These are phyloP conservation scores for Silene latifolia DNA, from an alignment of 148 eudicot genomes.

Conservation along the genomic window DNA sequence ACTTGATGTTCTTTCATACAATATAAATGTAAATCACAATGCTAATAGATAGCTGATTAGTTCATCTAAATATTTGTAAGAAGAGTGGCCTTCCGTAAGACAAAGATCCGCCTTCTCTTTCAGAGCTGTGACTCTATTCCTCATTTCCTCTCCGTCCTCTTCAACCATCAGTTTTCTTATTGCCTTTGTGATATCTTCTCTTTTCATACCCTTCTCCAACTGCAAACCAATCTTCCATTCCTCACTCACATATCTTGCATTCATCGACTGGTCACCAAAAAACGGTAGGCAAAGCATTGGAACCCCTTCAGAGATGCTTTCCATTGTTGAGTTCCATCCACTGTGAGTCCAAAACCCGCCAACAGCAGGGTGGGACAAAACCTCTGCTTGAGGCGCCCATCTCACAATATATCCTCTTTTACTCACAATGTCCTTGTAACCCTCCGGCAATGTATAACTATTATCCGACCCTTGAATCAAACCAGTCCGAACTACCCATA, in stretches of 20 bases:
- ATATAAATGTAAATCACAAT: not conserved
- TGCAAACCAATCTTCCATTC: slow-evolving; percentile 40
- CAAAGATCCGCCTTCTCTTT: slow-evolving; percentile 31
- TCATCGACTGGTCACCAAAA: slow-evolving; percentile 38
- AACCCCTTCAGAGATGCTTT: slow-evolving; percentile 55
- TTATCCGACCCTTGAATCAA: slow-evolving; percentile 27
- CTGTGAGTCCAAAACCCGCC: slow-evolving; percentile 55
- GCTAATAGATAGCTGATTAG: slow-evolving; percentile 35
- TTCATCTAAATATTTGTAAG: slow-evolving; percentile 29
- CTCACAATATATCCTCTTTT: slow-evolving; percentile 33
- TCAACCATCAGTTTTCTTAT: slow-evolving; percentile 34
- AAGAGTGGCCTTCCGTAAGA: slow-evolving; percentile 33
- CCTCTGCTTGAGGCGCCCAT: slow-evolving; percentile 58
- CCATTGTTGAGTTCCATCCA: slow-evolving; percentile 60
- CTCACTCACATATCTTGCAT: slow-evolving; percentile 38
- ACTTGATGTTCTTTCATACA: too few relatives aligned
- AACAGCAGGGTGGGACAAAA: slow-evolving; percentile 39
- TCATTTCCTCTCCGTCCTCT: slow-evolving; percentile 36
- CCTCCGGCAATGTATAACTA: slow-evolving; percentile 27
- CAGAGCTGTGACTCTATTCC: slow-evolving; percentile 14
- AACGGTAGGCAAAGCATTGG: slow-evolving; percentile 50
- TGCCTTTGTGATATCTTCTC: slow-evolving; percentile 28
- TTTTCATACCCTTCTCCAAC: slow-evolving; percentile 27
- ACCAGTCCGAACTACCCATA: slow-evolving; percentile 35
- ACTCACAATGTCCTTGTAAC: slow-evolving; percentile 9